Conservation (phyloP, 1,139 yeast species). For the Candida buenavistaensis region DNA sequence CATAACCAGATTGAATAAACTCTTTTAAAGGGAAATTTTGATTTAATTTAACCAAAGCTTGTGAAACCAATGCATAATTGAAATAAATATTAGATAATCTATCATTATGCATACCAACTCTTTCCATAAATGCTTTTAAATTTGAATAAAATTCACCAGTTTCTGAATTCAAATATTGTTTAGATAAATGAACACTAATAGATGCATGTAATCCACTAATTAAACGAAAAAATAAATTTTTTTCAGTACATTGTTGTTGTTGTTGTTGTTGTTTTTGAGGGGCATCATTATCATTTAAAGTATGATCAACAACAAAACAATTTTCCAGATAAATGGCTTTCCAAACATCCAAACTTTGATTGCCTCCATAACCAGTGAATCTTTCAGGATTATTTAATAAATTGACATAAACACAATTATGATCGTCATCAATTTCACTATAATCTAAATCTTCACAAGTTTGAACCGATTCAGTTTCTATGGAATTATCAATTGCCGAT, state of each 20-base stretch:
- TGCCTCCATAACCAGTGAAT: slow-evolving; percentile 94
- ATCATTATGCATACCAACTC: slow-evolving; percentile 90
- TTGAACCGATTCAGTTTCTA: slow-evolving; percentile 19
- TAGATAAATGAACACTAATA: slow-evolving; percentile 88
- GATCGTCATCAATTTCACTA: slow-evolving; percentile 62
- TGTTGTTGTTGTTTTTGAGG: too few species aligned
- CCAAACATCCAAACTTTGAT: slow-evolving; percentile 93
- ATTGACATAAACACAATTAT: slow-evolving; percentile 76
- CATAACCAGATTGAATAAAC: slow-evolving; percentile 24
- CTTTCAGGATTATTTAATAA: slow-evolving; percentile 90
- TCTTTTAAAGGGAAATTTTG: slow-evolving; percentile 31
- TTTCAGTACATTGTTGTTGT: slow-evolving; percentile 68
- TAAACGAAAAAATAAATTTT: slow-evolving; percentile 81
- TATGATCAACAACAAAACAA: slow-evolving; percentile 67
- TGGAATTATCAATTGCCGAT: slow-evolving; percentile 19
- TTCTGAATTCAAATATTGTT: slow-evolving; percentile 73
- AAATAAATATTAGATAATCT: slow-evolving; percentile 87
- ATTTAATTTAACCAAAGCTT: slow-evolving; percentile 69
- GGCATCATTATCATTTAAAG: slow-evolving; percentile 26
- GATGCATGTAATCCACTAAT: slow-evolving; percentile 96
- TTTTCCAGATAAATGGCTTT: slow-evolving; percentile 87
- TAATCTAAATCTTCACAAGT: slow-evolving; percentile 48
- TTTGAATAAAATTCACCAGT: slow-evolving; percentile 85
- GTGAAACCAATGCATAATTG: slow-evolving; percentile 85
- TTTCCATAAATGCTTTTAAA: slow-evolving; percentile 74